Evolutionary conservation across 1,139 yeast species (phyloP).

Genomic region (Magnusiomyces magnusii): DNA sequence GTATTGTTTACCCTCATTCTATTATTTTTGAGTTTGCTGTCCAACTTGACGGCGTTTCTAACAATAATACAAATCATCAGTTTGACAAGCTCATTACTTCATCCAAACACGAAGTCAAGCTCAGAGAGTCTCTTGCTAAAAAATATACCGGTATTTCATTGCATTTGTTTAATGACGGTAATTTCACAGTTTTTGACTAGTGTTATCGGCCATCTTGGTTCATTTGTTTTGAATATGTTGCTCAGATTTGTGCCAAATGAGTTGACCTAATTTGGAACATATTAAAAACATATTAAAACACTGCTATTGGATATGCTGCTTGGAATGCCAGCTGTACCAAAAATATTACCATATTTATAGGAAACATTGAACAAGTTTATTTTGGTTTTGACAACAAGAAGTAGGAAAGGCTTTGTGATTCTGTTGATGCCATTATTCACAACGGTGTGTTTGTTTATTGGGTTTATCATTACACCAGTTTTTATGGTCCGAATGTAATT

Average conservation of each 20-base stretch:
- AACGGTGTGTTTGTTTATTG: slow-evolving; percentile 98
- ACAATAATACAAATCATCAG: slow-evolving; percentile 37
- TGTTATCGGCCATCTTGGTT: slow-evolving; percentile 93
- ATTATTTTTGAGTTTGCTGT: slow-evolving; percentile 71
- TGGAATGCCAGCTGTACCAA: slow-evolving; percentile 63
- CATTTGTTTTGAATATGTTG: slow-evolving; percentile 75
- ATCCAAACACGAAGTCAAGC: slow-evolving; percentile 62
- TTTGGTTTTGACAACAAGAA: slow-evolving; percentile 57
- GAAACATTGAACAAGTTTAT: slow-evolving; percentile 63
- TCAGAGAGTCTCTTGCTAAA: slow-evolving; percentile 41
- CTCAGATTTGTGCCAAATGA: slow-evolving; percentile 85
- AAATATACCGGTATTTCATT: slow-evolving; percentile 37
- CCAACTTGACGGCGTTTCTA: slow-evolving; percentile 52
- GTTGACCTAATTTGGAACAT: slow-evolving; percentile 67
- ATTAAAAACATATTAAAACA: slow-evolving; percentile 61
- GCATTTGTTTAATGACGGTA: slow-evolving; percentile 32
- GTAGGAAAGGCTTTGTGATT: slow-evolving; percentile 52
- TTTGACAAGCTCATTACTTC: slow-evolving; percentile 39
- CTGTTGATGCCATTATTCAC: slow-evolving; percentile 79
- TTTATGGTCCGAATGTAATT: slow-evolving; percentile 89
- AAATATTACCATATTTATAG: slow-evolving; percentile 65
- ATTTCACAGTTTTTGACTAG: slow-evolving; percentile 81
- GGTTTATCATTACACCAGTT: slow-evolving; percentile 90
- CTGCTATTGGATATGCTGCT: slow-evolving; percentile 79
- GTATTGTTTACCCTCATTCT: slow-evolving; percentile 86